Evolutionary conservation across 805 yeast species (phyloP).

Genomic region (Cyberlindnera maclurae): DNA sequence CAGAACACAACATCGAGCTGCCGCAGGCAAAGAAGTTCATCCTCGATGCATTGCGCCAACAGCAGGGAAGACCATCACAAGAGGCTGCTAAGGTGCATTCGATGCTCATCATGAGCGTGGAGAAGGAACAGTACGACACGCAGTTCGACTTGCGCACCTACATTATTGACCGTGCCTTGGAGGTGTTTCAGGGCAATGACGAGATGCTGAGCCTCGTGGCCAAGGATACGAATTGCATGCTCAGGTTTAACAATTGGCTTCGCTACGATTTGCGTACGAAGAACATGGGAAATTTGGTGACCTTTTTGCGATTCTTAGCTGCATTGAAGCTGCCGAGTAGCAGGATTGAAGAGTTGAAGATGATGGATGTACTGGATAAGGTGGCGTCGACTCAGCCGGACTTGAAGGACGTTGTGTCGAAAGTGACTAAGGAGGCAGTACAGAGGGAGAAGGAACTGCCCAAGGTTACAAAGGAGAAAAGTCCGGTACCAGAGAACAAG

Average conservation of each 20-base stretch:
- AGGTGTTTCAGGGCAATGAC: background rate
- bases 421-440: background rate
- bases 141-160: background rate
- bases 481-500: background rate
- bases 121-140: slow-evolving; percentile 1
- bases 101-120: background rate
- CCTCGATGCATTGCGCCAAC: slow-evolving; percentile 1
- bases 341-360: background rate
- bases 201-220: background rate
- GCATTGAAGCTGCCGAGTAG: background rate
- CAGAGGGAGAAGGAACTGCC: background rate
- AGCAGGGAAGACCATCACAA: background rate
- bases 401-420: background rate
- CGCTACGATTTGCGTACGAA: slow-evolving; percentile 1
- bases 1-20: background rate
- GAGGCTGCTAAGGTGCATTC: background rate
- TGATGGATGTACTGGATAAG: background rate
- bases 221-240: background rate
- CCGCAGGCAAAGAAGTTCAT: slow-evolving; percentile 2
- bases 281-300: background rate
- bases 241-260: slow-evolving; percentile 2
- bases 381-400: background rate
- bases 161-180: background rate
- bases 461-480: no score
- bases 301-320: background rate